These are phyloP conservation scores for Hondaea fermentalgiana DNA, from an alignment of 108 stramenopile genomes.

Conservation along the genomic window DNA sequence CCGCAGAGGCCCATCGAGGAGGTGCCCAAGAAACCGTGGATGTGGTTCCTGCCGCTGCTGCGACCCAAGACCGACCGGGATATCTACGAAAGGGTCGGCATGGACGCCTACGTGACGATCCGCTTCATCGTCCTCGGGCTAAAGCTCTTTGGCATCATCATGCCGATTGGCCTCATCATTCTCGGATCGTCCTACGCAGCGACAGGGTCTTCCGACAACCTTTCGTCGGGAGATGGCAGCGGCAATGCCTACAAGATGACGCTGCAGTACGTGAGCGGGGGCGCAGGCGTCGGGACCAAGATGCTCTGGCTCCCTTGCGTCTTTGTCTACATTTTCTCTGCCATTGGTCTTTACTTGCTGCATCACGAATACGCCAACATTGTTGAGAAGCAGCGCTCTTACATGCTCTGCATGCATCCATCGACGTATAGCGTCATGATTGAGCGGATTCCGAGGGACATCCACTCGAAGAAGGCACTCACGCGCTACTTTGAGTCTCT, in stretches of 20 bases:
- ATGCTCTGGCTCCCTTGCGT: conserved; percentile 11
- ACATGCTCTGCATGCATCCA: neutral
- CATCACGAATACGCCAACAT: neutral
- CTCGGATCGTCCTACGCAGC: neutral
- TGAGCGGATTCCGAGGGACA: neutral
- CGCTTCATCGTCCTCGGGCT: neutral
- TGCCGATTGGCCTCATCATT: neutral
- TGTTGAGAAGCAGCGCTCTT: neutral
- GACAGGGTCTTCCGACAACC: neutral
- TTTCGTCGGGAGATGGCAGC: neutral
- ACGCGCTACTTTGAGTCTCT: neutral
- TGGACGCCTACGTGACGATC: conserved; percentile 9
- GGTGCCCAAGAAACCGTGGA: neutral
- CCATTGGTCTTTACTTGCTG: neutral
- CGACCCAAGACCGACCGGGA: neutral
- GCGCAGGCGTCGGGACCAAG: neutral
- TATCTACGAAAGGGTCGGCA: neutral
- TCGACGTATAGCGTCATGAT: neutral
- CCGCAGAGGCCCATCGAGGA: neutral
- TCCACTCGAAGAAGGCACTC: neutral
- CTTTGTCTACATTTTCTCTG: neutral
- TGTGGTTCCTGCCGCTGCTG: neutral
- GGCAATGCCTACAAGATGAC: neutral
- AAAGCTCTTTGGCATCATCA: neutral
- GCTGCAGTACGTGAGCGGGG: neutral